Percentiles rank a stretch among this genome's conserved stretches.
Conservation (phyloP, 2,329 filamentous ascomycete genomes). For the Teratosphaeria destructans region DNA sequence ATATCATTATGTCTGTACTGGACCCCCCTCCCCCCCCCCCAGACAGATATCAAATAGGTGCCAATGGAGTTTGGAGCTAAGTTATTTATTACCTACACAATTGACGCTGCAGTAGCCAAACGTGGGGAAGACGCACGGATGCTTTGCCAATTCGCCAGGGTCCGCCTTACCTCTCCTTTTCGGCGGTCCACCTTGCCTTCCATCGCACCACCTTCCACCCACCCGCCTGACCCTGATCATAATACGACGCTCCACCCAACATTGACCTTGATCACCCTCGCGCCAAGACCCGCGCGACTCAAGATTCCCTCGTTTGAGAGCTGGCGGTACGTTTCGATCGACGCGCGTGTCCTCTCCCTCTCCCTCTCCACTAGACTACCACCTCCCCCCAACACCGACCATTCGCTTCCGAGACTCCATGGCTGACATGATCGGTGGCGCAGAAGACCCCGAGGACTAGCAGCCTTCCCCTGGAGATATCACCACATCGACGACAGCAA, state of each 20-base stretch:
- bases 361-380: neutral
- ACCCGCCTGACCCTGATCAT: neutral
- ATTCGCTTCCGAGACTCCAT: neutral
- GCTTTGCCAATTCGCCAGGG: neutral
- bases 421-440: conserved; percentile 1
- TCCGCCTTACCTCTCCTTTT: neutral
- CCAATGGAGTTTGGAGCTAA: too few relatives aligned
- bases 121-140: neutral
- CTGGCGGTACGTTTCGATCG: neutral
- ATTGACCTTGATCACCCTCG: neutral
- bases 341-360: neutral
- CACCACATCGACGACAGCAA: neutral
- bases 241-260: neutral
- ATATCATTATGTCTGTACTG: neutral
- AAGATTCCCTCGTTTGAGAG: neutral
- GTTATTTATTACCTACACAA: too few relatives aligned
- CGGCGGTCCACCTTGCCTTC: neutral
- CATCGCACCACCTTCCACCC: neutral
- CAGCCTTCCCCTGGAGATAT: neutral
- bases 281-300: neutral
- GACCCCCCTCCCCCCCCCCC: too few relatives aligned
- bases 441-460: neutral
- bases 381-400: neutral
- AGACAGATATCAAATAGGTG: too few relatives aligned
- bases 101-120: neutral